Conservation (phyloP, 1,139 yeast species). For the Pichia sp. region DNA sequence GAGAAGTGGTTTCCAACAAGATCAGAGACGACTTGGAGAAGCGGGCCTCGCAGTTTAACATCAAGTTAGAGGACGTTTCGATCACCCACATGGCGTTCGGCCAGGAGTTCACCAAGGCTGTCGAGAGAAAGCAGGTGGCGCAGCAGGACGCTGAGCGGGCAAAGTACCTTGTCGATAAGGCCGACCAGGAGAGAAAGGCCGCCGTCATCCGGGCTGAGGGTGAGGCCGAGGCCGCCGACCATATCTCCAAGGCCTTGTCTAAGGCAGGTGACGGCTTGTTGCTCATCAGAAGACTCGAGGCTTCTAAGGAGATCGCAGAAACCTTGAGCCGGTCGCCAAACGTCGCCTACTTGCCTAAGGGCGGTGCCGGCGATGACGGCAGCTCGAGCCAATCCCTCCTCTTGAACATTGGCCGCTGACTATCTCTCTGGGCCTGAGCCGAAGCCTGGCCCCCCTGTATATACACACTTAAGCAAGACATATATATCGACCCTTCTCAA, state of each 20-base stretch:
- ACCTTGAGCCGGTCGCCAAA: constrained; percentile 81
- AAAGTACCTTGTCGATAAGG: constrained; percentile 86
- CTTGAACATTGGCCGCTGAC: constrained; percentile 53
- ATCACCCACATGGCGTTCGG: constrained; percentile 98
- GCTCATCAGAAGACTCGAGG: constrained; percentile 92
- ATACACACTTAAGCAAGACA: background rate
- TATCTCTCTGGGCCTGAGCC: background rate
- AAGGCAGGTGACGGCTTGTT: constrained; percentile 96
- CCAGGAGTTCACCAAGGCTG: constrained; percentile 94
- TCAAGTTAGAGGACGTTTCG: constrained; percentile 91
- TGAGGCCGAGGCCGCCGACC: constrained; percentile 98
- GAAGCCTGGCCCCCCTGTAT: background rate
- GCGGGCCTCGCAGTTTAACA: constrained; percentile 85
- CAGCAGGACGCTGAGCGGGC: constrained; percentile 99
- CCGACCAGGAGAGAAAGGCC: constrained; percentile 96
- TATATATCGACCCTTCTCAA: background rate
- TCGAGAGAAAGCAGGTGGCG: constrained; percentile 97
- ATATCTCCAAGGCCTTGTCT: constrained; percentile 85
- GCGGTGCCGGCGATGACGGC: constrained; percentile 35
- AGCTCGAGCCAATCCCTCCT: constrained; percentile 44
- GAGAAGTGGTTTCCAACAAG: constrained; percentile 89
- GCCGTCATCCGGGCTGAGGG: constrained; percentile 96
- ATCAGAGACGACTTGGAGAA: constrained; percentile 81
- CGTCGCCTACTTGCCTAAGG: constrained; percentile 84
- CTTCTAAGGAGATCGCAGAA: constrained; percentile 90